These are phyloP conservation scores for Rhododendron ovatum DNA, from an alignment of 148 eudicot genomes.

Conservation along the genomic window DNA sequence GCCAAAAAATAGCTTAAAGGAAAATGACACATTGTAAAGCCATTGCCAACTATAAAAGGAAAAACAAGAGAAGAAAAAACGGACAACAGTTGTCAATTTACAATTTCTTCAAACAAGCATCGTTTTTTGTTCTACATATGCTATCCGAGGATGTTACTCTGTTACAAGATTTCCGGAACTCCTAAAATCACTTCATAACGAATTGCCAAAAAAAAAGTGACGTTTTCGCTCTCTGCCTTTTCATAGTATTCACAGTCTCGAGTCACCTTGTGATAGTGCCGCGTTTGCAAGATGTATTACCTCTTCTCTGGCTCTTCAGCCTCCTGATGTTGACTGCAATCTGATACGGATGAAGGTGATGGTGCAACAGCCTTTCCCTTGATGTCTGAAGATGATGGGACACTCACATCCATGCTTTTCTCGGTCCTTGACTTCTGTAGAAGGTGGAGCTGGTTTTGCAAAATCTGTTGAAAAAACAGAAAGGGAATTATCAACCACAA, in stretches of 20 bases:
- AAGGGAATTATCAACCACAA: neutral
- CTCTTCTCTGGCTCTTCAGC: conserved; percentile 12
- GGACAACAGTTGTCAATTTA: neutral
- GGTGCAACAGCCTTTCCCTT: conserved; percentile 48
- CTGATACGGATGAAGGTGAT: conserved; percentile 30
- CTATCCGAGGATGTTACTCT: neutral
- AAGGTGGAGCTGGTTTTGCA: conserved; percentile 58
- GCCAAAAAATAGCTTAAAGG: neutral
- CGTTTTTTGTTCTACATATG: neutral
- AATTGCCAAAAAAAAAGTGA: neutral
- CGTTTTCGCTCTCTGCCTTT: neutral
- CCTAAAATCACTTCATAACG: neutral
- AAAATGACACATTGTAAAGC: neutral
- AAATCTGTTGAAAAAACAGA: conserved; percentile 29
- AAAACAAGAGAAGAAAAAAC: neutral
- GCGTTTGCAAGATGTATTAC: neutral
- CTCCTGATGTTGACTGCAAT: conserved; percentile 18
- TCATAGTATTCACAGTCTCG: neutral
- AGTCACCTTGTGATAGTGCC: neutral
- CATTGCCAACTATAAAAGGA: neutral
- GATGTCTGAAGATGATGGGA: conserved; percentile 24
- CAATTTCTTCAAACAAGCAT: neutral
- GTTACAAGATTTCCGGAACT: neutral
- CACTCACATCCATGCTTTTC: conserved; percentile 27
- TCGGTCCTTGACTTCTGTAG: conserved; percentile 38